phyloP scores from a whole-genome alignment of 176 grass and related monocot genomes.

The Zoysia pacifica region DNA sequence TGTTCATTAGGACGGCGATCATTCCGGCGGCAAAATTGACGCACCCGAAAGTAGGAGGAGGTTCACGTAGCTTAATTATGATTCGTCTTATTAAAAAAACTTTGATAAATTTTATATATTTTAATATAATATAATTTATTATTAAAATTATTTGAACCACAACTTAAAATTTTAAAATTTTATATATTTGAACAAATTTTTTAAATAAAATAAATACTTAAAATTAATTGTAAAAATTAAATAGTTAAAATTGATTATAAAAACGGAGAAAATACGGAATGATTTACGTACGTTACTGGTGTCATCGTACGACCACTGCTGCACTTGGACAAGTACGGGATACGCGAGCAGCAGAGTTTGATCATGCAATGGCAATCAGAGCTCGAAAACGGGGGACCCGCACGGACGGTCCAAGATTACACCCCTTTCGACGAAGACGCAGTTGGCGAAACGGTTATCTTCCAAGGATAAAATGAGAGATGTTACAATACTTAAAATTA shows the following conservation, averaged over 20 bases:
- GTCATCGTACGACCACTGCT: conserved; percentile 21
- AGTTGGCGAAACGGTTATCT: neutral
- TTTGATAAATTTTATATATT: no score
- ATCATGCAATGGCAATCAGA: neutral
- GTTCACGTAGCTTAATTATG: no score
- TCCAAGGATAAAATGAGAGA: neutral
- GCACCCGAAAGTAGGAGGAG: neutral
- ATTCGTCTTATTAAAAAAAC: no score
- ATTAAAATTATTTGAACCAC: no score
- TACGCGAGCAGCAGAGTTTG: neutral
- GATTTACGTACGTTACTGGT: neutral
- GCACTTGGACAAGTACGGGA: conserved; percentile 16
- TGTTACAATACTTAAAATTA: no score
- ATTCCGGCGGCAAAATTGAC: conserved; percentile 24
- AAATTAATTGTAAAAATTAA: no score
- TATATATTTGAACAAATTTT: no score
- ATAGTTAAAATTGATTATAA: no score
- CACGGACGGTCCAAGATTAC: neutral
- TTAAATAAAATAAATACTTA: no score
- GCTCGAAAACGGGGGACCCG: conserved; percentile 14
- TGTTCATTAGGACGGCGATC: conserved; percentile 34
- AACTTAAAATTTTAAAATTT: no score
- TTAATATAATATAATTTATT: no score
- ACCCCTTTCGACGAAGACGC: neutral
- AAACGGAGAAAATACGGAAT: no score